Conservation (phyloP, 805 yeast species). For the Ogataea henricii region DNA sequence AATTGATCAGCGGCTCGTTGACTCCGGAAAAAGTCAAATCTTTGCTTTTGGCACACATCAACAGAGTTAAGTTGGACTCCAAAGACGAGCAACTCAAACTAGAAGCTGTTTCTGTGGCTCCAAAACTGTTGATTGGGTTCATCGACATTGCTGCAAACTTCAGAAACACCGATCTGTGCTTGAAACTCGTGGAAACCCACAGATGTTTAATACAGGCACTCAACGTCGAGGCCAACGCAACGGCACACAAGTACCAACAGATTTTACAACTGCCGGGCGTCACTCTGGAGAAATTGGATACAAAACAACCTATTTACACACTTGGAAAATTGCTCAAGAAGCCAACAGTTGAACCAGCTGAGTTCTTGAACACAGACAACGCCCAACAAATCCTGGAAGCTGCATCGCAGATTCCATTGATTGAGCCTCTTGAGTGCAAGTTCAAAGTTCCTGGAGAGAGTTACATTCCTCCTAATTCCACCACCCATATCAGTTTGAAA, state of each 20-base stretch:
- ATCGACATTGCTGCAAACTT: slow-evolving; percentile 81
- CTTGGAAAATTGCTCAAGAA: slow-evolving; percentile 69
- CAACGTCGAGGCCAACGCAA: slow-evolving; percentile 38
- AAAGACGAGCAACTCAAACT: slow-evolving; percentile 47
- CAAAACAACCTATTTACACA: slow-evolving; percentile 53
- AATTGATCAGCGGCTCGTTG: slow-evolving; percentile 41
- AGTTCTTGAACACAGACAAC: slow-evolving; percentile 57
- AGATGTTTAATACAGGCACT: slow-evolving; percentile 79
- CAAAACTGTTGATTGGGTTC: slow-evolving; percentile 67
- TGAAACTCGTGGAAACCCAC: slow-evolving; percentile 62
- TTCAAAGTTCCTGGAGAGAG: slow-evolving; percentile 88
- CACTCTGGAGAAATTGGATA: slow-evolving; percentile 50
- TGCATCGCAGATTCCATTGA: slow-evolving; percentile 66
- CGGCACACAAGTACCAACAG: slow-evolving; percentile 54
- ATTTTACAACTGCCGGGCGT: slow-evolving; percentile 82
- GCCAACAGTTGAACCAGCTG: slow-evolving; percentile 54
- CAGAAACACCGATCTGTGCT: slow-evolving; percentile 67
- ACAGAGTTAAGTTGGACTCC: slow-evolving; percentile 45
- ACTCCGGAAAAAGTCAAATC: slow-evolving; percentile 49
- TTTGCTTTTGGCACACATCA: slow-evolving; percentile 58
- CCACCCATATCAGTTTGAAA: slow-evolving; percentile 74
- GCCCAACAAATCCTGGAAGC: slow-evolving; percentile 47
- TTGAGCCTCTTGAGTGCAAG: slow-evolving; percentile 67
- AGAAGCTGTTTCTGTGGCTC: slow-evolving; percentile 61
- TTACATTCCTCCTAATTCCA: slow-evolving; percentile 68